A percentile compares a stretch with the other conserved stretches of the same genome.
Evolutionary conservation across 139 green algal genomes (phyloP).

Genomic region (Edaphochlamys debaryana): DNA sequence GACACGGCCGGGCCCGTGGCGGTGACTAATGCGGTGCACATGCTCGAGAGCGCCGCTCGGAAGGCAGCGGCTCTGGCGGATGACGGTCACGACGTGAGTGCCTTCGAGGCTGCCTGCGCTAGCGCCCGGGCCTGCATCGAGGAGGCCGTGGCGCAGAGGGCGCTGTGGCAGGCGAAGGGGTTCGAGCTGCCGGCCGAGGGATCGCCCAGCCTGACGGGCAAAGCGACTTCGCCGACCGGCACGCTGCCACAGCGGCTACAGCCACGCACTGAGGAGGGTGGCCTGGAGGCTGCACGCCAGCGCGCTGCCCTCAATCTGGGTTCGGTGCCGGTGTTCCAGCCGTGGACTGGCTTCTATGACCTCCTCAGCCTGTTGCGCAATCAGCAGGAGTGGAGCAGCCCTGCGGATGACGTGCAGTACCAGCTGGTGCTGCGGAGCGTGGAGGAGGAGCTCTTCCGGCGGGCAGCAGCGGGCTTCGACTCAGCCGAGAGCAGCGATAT

Average conservation of each 20-base stretch:
- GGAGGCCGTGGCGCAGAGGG: too few relatives aligned
- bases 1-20: constrained; percentile 7
- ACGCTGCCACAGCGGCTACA: background rate
- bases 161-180: too few relatives aligned
- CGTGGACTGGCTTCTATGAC: background rate
- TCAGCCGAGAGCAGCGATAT: background rate
- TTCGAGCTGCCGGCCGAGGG: constrained; percentile 14
- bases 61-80: constrained; percentile 46
- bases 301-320: constrained; percentile 44
- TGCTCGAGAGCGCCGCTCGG: constrained; percentile 42
- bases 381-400: background rate
- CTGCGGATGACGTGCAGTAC: too few relatives aligned
- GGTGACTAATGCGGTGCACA: constrained; percentile 43
- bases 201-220: background rate
- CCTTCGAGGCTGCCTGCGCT: too few relatives aligned
- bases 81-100: too few relatives aligned
- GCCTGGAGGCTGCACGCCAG: too few relatives aligned
- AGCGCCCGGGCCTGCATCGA: too few relatives aligned
- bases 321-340: constrained; percentile 16
- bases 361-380: background rate
- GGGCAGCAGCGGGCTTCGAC: constrained; percentile 21
- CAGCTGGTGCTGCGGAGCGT: constrained; percentile 49
- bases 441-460: constrained; percentile 48
- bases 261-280: too few relatives aligned
- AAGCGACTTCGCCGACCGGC: constrained; percentile 1